Evolutionary conservation across 345 rosid genomes (phyloP).

Genomic region (Hibiscus tridactylites): DNA sequence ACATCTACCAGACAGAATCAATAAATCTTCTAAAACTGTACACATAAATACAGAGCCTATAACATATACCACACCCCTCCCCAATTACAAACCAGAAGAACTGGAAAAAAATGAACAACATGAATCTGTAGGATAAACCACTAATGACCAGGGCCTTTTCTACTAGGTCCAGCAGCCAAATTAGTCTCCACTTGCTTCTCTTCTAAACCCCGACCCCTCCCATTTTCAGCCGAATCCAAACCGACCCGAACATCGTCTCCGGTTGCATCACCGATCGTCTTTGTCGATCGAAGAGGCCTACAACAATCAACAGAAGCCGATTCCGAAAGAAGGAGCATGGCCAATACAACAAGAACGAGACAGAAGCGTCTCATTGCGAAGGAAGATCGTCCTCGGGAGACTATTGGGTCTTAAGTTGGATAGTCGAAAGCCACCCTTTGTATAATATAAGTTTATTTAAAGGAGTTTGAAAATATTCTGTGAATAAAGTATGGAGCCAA

Average conservation of each 20-base stretch:
- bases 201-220: neutral
- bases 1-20: slow-evolving; percentile 1
- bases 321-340: slow-evolving; percentile 12
- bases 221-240: neutral
- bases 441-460: neutral
- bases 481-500: slow-evolving; percentile 22
- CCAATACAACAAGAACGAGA: neutral
- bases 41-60: neutral
- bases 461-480: slow-evolving; percentile 13
- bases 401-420: neutral
- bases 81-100: neutral
- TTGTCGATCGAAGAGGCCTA: slow-evolving; percentile 13
- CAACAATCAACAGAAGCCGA: slow-evolving; percentile 9
- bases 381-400: neutral
- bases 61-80: neutral
- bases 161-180: slow-evolving; percentile 49
- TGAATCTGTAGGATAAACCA: neutral
- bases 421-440: neutral
- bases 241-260: neutral
- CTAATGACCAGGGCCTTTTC: slow-evolving; percentile 56
- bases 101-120: neutral
- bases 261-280: neutral
- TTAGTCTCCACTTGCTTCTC: slow-evolving; percentile 5
- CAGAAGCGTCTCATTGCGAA: slow-evolving; percentile 22
- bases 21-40: neutral